Conservation (phyloP, 139 green algal genomes). For the Parachlorella kessleri region DNA sequence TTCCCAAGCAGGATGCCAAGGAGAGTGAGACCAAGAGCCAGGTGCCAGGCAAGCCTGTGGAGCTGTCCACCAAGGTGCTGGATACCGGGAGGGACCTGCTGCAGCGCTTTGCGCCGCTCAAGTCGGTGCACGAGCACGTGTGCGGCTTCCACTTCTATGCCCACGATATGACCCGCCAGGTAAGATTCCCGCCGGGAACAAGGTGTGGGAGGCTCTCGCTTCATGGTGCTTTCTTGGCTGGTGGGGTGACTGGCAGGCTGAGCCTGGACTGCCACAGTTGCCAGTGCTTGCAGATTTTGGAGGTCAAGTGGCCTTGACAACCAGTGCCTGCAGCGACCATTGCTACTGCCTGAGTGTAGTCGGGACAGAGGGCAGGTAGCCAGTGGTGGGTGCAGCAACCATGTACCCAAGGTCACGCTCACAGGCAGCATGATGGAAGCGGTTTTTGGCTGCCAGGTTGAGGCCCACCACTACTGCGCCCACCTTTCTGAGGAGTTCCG, state of each 20-base stretch:
- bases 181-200: background rate
- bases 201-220: no score
- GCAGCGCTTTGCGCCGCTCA: constrained; percentile 26
- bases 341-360: no score
- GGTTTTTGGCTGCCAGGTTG: constrained; percentile 41
- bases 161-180: constrained; percentile 35
- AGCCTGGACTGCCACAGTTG: no score
- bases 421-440: no score
- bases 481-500: constrained; percentile 68
- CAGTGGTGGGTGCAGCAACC: no score
- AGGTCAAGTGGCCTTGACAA: no score
- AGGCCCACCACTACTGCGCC: constrained; percentile 76
- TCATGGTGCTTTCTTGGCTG: no score
- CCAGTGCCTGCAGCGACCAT: no score
- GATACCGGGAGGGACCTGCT: constrained; percentile 27
- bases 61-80: constrained; percentile 2
- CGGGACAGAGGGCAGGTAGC: no score
- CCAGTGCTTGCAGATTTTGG: no score
- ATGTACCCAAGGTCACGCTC: no score
- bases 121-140: constrained; percentile 33
- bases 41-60: constrained; percentile 9
- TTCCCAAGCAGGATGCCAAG: background rate
- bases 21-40: constrained; percentile 8
- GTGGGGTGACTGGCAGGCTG: no score
- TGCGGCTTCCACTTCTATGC: constrained; percentile 48